Percentiles rank a stretch among this genome's conserved stretches.
These are phyloP conservation scores for Cajanus cajan DNA, from an alignment of 306 rosid species.

Conservation along the genomic window DNA sequence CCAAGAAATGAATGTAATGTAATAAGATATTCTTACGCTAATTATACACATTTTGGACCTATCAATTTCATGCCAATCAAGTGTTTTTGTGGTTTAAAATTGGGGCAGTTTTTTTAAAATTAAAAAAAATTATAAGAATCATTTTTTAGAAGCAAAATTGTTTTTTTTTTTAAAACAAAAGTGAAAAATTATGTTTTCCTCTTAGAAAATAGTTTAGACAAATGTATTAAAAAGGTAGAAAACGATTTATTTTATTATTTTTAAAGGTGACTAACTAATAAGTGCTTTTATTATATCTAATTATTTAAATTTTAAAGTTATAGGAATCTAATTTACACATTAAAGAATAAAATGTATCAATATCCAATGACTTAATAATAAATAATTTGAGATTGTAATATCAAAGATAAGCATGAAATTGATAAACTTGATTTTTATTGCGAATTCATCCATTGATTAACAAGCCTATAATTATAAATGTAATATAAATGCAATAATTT, in stretches of 20 bases:
- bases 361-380: not conserved
- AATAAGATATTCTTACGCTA: not conserved
- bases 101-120: too few species aligned
- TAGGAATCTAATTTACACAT: not conserved
- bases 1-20: not conserved
- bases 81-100: not conserved
- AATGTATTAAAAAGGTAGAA: too few species aligned
- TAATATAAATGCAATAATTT: too few species aligned
- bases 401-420: not conserved
- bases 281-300: not conserved
- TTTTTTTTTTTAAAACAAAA: too few species aligned
- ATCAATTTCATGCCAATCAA: not conserved
- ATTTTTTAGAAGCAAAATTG: too few species aligned
- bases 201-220: too few species aligned
- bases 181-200: too few species aligned
- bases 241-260: too few species aligned
- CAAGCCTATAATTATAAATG: not conserved
- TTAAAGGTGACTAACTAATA: too few species aligned
- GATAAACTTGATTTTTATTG: not conserved
- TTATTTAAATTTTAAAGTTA: not conserved
- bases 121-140: too few species aligned
- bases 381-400: too few species aligned
- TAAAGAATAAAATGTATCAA: not conserved
- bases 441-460: not conserved
- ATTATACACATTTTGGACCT: not conserved